Percentiles rank a stretch among this genome's conserved stretches.
These are phyloP conservation scores for Erysimum cheiri DNA, from an alignment of 441 rosid genomes.

Conservation along the genomic window DNA sequence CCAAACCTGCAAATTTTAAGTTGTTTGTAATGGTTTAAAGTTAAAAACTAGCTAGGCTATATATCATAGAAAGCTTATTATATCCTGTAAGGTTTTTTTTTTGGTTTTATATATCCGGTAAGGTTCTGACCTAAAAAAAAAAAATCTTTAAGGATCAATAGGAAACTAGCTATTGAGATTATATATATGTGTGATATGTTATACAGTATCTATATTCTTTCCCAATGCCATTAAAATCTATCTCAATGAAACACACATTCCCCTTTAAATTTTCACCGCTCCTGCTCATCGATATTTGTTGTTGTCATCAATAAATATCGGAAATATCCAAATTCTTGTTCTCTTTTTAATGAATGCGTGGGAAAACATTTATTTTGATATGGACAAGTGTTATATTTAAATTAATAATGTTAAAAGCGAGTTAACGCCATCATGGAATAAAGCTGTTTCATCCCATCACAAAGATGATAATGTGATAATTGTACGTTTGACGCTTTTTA, in stretches of 20 bases:
- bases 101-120: too few relatives aligned
- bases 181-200: not conserved
- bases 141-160: too few relatives aligned
- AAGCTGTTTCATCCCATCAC: not conserved
- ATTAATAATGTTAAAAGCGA: slow-evolving; percentile 9
- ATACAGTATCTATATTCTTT: not conserved
- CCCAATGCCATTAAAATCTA: slow-evolving; percentile 22
- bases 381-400: not conserved
- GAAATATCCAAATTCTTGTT: not conserved
- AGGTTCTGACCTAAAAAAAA: not conserved
- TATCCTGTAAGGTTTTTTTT: not conserved
- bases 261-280: not conserved
- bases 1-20: slow-evolving; percentile 60
- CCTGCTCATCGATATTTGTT: not conserved
- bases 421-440: slow-evolving; percentile 3
- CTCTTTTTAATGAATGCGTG: slow-evolving; percentile 3
- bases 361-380: slow-evolving; percentile 20
- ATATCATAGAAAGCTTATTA: slow-evolving; percentile 2
- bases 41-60: slow-evolving; percentile 20
- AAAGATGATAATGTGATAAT: slow-evolving; percentile 20
- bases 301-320: slow-evolving; percentile 8
- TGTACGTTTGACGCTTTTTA: not conserved
- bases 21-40: not conserved
- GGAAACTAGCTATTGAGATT: not conserved
- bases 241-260: slow-evolving; percentile 4